A percentile compares a stretch with the other conserved stretches of the same genome.
These are phyloP conservation scores for Pythium utonaiense DNA, from an alignment of 352 stramenopile genomes.

Conservation along the genomic window DNA sequence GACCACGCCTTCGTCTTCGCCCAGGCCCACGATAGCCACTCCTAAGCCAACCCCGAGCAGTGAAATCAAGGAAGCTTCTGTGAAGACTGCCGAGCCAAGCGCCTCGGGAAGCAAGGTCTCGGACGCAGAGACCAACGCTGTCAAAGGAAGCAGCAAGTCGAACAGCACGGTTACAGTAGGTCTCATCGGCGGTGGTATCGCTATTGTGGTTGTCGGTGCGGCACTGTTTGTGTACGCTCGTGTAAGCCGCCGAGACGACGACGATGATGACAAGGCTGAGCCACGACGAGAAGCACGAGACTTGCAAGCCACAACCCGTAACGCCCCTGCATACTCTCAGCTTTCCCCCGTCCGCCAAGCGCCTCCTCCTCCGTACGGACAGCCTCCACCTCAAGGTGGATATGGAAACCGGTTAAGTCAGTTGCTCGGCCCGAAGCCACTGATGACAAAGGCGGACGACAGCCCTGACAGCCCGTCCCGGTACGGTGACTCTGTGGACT, in stretches of 20 bases:
- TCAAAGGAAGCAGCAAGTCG: conserved; percentile 10
- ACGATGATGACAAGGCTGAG: conserved; percentile 25
- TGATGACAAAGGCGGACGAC: conserved; percentile 12
- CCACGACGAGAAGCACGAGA: conserved; percentile 6
- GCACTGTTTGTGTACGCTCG: conserved; percentile 58
- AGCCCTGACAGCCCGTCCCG: conserved; percentile 1
- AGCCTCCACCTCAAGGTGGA: not conserved
- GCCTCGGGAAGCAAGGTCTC: conserved; percentile 1
- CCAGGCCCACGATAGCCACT: not conserved
- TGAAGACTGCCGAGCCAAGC: not conserved
- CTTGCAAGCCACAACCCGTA: not conserved
- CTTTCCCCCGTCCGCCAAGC: conserved; percentile 17
- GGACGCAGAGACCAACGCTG: conserved; percentile 19
- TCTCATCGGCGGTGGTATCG: conserved; percentile 41
- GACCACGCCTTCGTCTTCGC: not conserved
- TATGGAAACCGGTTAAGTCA: conserved; percentile 10
- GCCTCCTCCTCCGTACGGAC: not conserved
- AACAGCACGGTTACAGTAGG: conserved; percentile 38
- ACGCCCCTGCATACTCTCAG: conserved; percentile 4
- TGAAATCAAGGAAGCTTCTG: conserved; percentile 5
- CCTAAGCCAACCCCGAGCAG: not conserved
- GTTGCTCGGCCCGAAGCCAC: conserved; percentile 18
- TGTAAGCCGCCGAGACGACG: conserved; percentile 24
- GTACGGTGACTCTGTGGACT: conserved; percentile 29
- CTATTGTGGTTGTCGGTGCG: conserved; percentile 37